Percentiles rank a stretch among this genome's conserved stretches.
These are phyloP conservation scores for Lodderomyces orthopsilosis DNA, from an alignment of 1,139 yeast genomes.

Conservation along the genomic window DNA sequence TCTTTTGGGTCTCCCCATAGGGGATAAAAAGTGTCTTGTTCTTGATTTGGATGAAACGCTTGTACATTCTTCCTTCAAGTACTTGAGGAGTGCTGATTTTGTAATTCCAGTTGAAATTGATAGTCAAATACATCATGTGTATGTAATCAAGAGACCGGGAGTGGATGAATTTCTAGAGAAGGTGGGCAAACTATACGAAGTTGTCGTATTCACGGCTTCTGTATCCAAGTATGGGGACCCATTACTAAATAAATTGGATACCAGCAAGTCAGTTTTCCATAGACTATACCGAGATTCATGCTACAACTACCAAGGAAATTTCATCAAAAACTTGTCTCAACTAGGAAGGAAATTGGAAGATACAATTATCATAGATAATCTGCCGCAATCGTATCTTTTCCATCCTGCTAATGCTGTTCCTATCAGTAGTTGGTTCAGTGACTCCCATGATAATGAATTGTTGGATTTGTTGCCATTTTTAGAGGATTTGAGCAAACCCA, in stretches of 20 bases:
- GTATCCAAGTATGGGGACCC: conserved; percentile 97
- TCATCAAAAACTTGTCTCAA: conserved; percentile 88
- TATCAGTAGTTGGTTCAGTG: conserved; percentile 98
- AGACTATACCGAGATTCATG: conserved; percentile 82
- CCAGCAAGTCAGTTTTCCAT: conserved; percentile 74
- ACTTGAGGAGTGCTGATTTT: conserved; percentile 88
- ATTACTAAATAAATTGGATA: conserved; percentile 80
- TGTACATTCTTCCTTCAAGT: conserved; percentile 93
- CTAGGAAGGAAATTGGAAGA: conserved; percentile 89
- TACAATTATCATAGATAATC: conserved; percentile 87
- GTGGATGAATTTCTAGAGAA: conserved; percentile 86
- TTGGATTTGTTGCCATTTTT: conserved; percentile 87
- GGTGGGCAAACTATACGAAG: conserved; percentile 87
- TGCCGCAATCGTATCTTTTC: conserved; percentile 94
- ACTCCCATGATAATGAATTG: conserved; percentile 93
- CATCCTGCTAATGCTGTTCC: conserved; percentile 99
- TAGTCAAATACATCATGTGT: conserved; percentile 87
- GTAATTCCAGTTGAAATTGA: conserved; percentile 87
- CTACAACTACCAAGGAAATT: conserved; percentile 75
- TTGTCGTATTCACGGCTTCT: conserved; percentile 95
- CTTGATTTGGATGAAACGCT: conserved; percentile 94
- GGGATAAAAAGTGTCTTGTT: conserved; percentile 72
- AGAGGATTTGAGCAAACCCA: conserved; percentile 68
- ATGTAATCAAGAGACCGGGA: conserved; percentile 96
- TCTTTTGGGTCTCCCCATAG: conserved; percentile 50